Evolutionary conservation across 2,329 filamentous ascomycete genomes (phyloP), one percentile per base, ranked within the genome.

Genomic region (Colletotrichum scovillei): DNA sequence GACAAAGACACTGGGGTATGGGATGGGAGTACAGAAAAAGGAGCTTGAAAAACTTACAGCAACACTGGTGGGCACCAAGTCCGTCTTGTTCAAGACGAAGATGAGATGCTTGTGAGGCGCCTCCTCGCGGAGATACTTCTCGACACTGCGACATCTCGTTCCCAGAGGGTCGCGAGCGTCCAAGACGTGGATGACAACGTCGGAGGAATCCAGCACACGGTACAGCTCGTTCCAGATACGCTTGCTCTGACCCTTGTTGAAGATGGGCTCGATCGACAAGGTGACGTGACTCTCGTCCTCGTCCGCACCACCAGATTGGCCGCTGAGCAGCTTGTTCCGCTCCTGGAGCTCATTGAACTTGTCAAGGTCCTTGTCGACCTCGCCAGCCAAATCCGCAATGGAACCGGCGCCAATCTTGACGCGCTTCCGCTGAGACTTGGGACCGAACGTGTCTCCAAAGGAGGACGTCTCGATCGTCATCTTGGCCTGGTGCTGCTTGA

Each of bases 181-280:
- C 1, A 98, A 86, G 16, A 98, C 94, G 79, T 98, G 97, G n/a
- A 99, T 93, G 58, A 99, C 91, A 46, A 99, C 96, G 83, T 99
- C 97, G 11, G 94, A 97, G 3, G 95, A 97, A 84, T 98, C 96
- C 74, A 98, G 97, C 79, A 97, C 95, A 84, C 97, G 97, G 88
- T 97, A 92, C 8, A 98, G 86, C 82, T 99, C 96, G 84, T 98
- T 98, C 95, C 95, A 98, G 77, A 98, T 98, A 76, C 97, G 90
- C 84, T 98, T 98, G 80, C 93, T 96, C 82, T 98, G 95, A 22
- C 97, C 97, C 85, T 98, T 98, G 78, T 90, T 93, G 84, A 98
- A 98, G 73, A 98, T 94, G 52, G 95, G 92, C 81, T 96, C 94
- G 77, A 92, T 89, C n/a, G 93, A 92, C 78, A 90, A 90, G 7